phyloP scores from a whole-genome alignment of 2,329 filamentous ascomycete species.

The Fusarium sp. region DNA sequence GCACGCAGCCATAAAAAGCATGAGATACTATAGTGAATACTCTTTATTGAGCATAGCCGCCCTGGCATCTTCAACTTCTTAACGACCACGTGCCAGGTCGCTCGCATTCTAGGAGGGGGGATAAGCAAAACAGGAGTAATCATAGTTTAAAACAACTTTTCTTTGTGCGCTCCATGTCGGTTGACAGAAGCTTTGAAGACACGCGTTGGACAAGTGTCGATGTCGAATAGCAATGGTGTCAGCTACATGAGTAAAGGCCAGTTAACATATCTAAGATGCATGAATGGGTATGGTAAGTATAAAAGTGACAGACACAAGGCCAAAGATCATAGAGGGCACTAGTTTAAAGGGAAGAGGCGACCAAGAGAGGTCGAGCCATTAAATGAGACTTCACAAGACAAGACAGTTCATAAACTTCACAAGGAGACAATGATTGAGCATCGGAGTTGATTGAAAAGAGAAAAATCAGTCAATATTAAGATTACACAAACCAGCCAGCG shows the following conservation, averaged over 20 bases:
- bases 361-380: neutral
- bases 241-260: neutral
- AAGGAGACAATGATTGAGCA: neutral
- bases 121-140: neutral
- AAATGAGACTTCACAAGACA: neutral
- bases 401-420: neutral
- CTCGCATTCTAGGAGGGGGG: neutral
- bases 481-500: conserved; percentile 48
- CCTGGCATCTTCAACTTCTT: no score
- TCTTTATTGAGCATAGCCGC: no score
- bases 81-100: no score
- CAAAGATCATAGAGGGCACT: neutral
- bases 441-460: conserved; percentile 35
- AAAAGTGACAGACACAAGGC: neutral
- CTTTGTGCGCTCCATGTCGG: neutral
- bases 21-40: no score
- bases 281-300: neutral
- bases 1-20: no score
- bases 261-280: neutral
- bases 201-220: neutral
- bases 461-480: conserved; percentile 44
- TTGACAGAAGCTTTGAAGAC: neutral
- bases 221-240: neutral
- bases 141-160: neutral
- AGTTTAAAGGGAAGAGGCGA: neutral